Conservation (phyloP, 306 rosid species). For the Acacia melanoxylon region DNA sequence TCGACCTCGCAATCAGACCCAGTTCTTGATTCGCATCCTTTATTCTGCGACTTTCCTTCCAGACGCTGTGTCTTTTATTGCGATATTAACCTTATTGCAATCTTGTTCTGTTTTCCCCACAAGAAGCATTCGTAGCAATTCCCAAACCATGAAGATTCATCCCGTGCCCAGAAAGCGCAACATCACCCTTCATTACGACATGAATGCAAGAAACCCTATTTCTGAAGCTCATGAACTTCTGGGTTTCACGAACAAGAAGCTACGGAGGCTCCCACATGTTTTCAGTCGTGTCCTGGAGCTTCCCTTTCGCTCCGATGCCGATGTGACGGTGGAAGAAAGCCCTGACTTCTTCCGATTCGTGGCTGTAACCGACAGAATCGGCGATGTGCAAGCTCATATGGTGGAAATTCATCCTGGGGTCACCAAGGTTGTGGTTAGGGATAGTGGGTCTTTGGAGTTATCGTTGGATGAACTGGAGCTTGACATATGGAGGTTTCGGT, state of each 20-base stretch:
- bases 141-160: slow-evolving; percentile 63
- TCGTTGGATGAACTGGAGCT: slow-evolving; percentile 67
- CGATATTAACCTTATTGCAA: neutral
- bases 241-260: slow-evolving; percentile 51
- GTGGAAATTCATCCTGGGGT: slow-evolving; percentile 78
- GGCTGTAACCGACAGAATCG: slow-evolving; percentile 46
- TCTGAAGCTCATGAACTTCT: slow-evolving; percentile 47
- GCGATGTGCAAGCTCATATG: slow-evolving; percentile 55
- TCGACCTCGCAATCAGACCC: slow-evolving; percentile 34
- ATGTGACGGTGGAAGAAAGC: slow-evolving; percentile 57
- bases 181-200: slow-evolving; percentile 51
- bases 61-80: slow-evolving; percentile 28
- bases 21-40: slow-evolving; percentile 37
- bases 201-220: slow-evolving; percentile 32
- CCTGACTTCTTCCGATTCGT: slow-evolving; percentile 71
- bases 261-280: slow-evolving; percentile 75
- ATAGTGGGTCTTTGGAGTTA: slow-evolving; percentile 44
- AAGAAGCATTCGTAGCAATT: neutral
- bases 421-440: slow-evolving; percentile 70
- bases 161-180: slow-evolving; percentile 68
- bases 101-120: slow-evolving; percentile 6
- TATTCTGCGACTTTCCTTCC: slow-evolving; percentile 21
- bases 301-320: slow-evolving; percentile 72
- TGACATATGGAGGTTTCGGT: slow-evolving; percentile 79
- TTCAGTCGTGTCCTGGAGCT: slow-evolving; percentile 78